Evolutionary conservation across 139 green algal species (phyloP).

Genomic region (Volvox reticuliferus): DNA sequence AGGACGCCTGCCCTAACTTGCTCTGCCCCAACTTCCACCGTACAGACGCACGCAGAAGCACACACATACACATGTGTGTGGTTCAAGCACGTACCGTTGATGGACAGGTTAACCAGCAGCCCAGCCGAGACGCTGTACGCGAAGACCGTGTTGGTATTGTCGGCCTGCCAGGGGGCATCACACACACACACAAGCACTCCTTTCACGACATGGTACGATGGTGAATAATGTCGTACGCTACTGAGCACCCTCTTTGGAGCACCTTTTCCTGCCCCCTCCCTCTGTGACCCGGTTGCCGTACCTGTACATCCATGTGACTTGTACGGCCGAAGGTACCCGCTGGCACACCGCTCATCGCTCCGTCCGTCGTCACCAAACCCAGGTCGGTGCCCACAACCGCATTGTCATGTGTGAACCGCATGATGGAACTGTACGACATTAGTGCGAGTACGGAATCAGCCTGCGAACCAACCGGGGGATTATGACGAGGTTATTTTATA

Average conservation of each 20-base stretch:
- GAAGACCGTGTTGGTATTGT: constrained; percentile 22
- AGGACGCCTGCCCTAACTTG: too few relatives aligned
- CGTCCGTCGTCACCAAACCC: constrained; percentile 17
- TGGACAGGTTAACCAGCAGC: constrained; percentile 29
- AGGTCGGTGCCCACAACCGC: constrained; percentile 32
- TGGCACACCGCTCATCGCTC: constrained; percentile 25
- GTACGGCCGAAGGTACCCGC: constrained; percentile 22
- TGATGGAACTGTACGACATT: constrained; percentile 1
- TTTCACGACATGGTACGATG: too few relatives aligned
- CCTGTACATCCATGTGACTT: constrained; percentile 41
- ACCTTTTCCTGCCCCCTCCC: too few relatives aligned
- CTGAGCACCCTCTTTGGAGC: too few relatives aligned
- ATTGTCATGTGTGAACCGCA: not conserved
- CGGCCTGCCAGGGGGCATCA: not conserved
- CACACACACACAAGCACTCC: too few relatives aligned
- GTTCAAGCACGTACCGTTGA: constrained; percentile 18
- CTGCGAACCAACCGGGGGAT: not conserved
- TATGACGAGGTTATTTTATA: too few relatives aligned
- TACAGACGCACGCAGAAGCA: not conserved
- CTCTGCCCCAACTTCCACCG: not conserved
- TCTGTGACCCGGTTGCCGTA: not conserved
- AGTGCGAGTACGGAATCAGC: constrained; percentile 27
- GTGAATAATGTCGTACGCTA: too few relatives aligned
- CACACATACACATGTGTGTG: not conserved
- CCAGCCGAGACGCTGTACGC: not conserved